Evolutionary conservation across 2,329 filamentous ascomycete genomes (phyloP), one percentile per base, ranked within the genome.

Genomic region (Talaromyces atroroseus): DNA sequence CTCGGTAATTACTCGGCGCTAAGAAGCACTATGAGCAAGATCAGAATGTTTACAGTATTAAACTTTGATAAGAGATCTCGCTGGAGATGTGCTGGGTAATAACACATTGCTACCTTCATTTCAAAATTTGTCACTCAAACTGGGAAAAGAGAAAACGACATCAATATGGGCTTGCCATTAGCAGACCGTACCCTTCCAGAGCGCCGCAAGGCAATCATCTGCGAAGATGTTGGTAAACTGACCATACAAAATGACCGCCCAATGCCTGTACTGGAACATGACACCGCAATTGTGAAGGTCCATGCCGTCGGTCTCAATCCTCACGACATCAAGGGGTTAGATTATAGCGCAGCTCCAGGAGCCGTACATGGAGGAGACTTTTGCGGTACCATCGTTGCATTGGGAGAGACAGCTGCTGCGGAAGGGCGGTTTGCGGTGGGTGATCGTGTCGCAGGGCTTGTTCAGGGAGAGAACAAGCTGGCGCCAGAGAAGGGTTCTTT

Each of bases 381-480:
- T 26, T 36, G 32, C 40, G 51, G 51, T 11, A 34, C 26, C 40
- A 45, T 53, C 12, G 40, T 45, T 6, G 34, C 51, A 21, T 20
- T 44, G 11, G 51, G 51, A 12, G 18, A 12, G 21, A 40, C n/a
- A n/a, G 40, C 40, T 14, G 24, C 34, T 29, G 20, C 36, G 11
- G 21, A 24, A 24, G 36, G 24, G 14, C n/a, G 36, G 2, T 62
- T 66, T 36, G 48, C 59, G 18, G 52, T 65, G 1, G 71, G 72
- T 16, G 71, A 75, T 58, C 62, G 65, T 7, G 68, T 75, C 3
- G 65, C 61, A 18, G 73, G 72, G 2, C 54, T 64, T 10, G 65
- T 64, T 2, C 62, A 69, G n/a, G 72, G 71, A 10, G 63, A 59
- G 40, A 68, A 72, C 44, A 49, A 52, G 2, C 46, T 64, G 16